phyloP scores from a whole-genome alignment of 2,329 filamentous ascomycete species.

The Claviceps africana region DNA sequence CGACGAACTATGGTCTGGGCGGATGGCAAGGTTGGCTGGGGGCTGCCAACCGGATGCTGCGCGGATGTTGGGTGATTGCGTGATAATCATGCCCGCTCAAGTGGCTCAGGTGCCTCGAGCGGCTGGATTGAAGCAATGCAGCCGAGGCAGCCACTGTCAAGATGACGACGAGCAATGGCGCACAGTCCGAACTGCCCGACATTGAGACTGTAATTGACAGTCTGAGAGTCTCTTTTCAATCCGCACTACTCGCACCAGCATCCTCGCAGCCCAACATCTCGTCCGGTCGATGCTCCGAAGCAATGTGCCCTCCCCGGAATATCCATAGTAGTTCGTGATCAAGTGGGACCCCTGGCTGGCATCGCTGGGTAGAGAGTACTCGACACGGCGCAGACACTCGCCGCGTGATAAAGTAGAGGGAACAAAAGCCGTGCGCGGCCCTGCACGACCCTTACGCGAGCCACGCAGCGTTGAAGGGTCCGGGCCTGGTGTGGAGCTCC shows the following conservation, averaged over 20 bases:
- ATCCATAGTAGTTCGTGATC: background rate
- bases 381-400: no score
- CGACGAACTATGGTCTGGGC: background rate
- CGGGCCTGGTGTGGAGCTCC: background rate
- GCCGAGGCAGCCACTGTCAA: background rate
- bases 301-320: background rate
- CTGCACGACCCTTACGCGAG: background rate
- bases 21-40: no score
- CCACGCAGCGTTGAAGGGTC: background rate
- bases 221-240: background rate
- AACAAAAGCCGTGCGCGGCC: background rate
- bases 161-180: background rate
- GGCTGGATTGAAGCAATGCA: background rate
- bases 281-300: background rate
- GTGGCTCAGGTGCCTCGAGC: background rate
- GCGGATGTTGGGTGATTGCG: background rate
- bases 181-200: background rate
- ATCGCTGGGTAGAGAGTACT: background rate
- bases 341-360: background rate
- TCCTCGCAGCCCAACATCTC: no score
- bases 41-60: background rate
- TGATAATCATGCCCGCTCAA: background rate
- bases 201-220: background rate
- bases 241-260: background rate
- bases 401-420: background rate